phyloP scores from a whole-genome alignment of 306 rosid species.

The Malus sylvestris region DNA sequence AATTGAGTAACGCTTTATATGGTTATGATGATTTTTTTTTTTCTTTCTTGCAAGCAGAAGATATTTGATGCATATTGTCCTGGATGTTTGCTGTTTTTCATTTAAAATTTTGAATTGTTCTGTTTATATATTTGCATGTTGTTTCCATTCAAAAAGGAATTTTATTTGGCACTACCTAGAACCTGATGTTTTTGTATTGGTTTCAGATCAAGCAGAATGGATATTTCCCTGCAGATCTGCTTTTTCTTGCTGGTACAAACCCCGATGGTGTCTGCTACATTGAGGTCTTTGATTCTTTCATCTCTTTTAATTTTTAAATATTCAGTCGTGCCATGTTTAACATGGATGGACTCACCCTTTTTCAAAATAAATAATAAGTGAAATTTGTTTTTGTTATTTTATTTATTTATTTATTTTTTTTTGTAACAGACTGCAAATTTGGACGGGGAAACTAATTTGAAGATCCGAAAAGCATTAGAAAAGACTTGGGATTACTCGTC shows the following conservation, averaged over 20 bases:
- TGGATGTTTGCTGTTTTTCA: not conserved
- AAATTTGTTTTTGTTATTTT: too few species aligned
- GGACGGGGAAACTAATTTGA: slow-evolving; percentile 96
- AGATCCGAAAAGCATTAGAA: slow-evolving; percentile 82
- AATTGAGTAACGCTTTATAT: not conserved
- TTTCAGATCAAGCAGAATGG: slow-evolving; percentile 76
- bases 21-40: not conserved
- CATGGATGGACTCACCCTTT: not conserved
- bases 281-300: slow-evolving; percentile 46
- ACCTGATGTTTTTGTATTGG: slow-evolving; percentile 13
- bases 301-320: not conserved
- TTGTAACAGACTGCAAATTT: slow-evolving; percentile 77
- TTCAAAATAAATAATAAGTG: not conserved
- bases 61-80: not conserved
- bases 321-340: not conserved
- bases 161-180: not conserved
- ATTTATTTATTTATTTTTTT: not conserved
- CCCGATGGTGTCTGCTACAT: slow-evolving; percentile 91
- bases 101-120: not conserved
- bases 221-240: slow-evolving; percentile 84
- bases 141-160: not conserved
- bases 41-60: not conserved
- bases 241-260: slow-evolving; percentile 80
- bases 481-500: slow-evolving; percentile 83
- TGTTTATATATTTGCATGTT: not conserved